Evolutionary conservation across 768 basidiomycete species (phyloP), one percentile per base, ranked within the genome.

Genomic region (Suillus plorans): DNA sequence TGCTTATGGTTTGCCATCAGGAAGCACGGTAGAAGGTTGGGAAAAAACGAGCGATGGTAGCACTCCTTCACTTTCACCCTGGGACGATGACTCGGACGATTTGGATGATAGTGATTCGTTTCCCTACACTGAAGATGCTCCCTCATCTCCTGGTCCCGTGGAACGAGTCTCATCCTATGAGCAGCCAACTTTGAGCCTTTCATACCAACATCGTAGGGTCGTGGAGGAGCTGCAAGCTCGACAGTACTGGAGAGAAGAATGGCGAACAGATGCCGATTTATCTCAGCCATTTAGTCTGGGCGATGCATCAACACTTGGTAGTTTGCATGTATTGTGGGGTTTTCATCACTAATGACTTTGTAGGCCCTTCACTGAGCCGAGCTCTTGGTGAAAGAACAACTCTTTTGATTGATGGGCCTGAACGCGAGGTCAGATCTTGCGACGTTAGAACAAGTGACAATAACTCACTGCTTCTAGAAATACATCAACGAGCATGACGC

Each of bases 221-320:
- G 80, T 91, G n/a, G 91, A 92, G 71, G 81, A 80, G 9, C 74
- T 94, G 31, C 84, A 83, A 67, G 74, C 79, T 4, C 80, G 78
- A 60, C 92, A 94, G 68, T 93, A 93, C 70, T 94, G 92, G 92
- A 82, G 84, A 67, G 76, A 82, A 2, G 86, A 84, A 31, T 92
- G 89, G 89, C 78, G 77, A 60, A 80, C 80, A 1, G 82, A 85
- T 67, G 77, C 78, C 28, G 72, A 80, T 67, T 63, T 79, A 14
- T 72, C 71, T 18, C 75, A 77, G 25, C 76, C 76, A 4, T 92
- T 94, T 69, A 77, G 89, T 70, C 74, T 93, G 22, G 86, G 86
- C 1, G 86, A 91, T 70, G 85, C 89, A 10, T 92, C 91, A 2
- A 89, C 91, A 3, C 77, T 94, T 42, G 91, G 91, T 87, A 70